These are phyloP conservation scores for Paramecium sonneborni DNA, from an alignment of 73 alveolate genomes.

Conservation along the genomic window DNA sequence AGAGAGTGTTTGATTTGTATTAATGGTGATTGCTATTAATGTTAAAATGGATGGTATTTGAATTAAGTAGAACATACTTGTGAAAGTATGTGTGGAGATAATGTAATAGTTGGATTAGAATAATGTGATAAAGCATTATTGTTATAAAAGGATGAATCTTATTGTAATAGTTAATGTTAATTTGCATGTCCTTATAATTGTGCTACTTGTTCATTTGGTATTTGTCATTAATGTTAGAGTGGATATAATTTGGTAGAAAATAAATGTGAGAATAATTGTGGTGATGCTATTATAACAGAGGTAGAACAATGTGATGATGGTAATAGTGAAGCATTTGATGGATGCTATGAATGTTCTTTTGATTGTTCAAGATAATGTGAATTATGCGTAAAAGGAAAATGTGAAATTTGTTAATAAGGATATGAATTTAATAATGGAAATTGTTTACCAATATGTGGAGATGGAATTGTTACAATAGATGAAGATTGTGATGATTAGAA, in stretches of 20 bases:
- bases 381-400: slow-evolving; percentile 55
- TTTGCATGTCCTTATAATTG: neutral
- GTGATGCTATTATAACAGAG: neutral
- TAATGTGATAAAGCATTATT: neutral
- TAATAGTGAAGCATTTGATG: slow-evolving; percentile 42
- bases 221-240: neutral
- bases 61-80: neutral
- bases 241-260: neutral
- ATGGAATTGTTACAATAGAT: neutral
- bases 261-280: neutral
- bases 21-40: neutral
- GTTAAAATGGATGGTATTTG: neutral
- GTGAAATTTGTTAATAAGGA: neutral
- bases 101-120: neutral
- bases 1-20: neutral
- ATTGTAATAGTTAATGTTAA: neutral
- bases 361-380: neutral
- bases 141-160: neutral
- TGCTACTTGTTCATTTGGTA: neutral
- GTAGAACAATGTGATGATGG: slow-evolving; percentile 47
- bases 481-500: slow-evolving; percentile 45
- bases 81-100: neutral
- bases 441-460: neutral
- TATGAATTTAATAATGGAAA: neutral
- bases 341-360: neutral